These are phyloP conservation scores for Canavalia gladiata DNA, from an alignment of 306 rosid species.

Conservation along the genomic window DNA sequence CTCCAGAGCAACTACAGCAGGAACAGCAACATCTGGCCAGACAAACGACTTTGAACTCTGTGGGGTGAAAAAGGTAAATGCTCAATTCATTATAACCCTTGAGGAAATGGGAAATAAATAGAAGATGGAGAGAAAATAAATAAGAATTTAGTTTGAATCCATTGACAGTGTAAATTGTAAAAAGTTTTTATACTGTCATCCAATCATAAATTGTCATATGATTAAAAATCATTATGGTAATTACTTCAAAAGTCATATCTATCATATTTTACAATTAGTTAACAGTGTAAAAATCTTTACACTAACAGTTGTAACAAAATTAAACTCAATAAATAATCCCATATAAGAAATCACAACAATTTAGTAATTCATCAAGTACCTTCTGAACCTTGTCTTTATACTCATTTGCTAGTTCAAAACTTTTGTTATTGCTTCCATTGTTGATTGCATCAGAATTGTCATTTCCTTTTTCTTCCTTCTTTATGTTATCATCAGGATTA, in stretches of 20 bases:
- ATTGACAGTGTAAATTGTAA: too few species aligned
- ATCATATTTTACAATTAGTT: too few species aligned
- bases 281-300: too few species aligned
- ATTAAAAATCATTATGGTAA: too few species aligned
- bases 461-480: constrained; percentile 64
- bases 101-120: constrained; percentile 28
- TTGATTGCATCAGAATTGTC: constrained; percentile 53
- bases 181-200: too few species aligned
- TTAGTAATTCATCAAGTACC: constrained; percentile 57
- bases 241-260: too few species aligned
- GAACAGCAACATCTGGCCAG: constrained; percentile 92
- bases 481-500: constrained; percentile 49
- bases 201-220: too few species aligned
- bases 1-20: constrained; percentile 85
- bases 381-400: constrained; percentile 61
- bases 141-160: too few species aligned
- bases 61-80: constrained; percentile 39
- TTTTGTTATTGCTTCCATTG: constrained; percentile 54
- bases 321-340: background rate
- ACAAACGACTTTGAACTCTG: constrained; percentile 71
- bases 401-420: constrained; percentile 50
- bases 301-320: too few species aligned
- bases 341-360: constrained; percentile 28
- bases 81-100: constrained; percentile 38
- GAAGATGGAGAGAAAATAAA: constrained; percentile 19